phyloP scores from a whole-genome alignment of 169 alveolate genomes.

The Amoebophrya sp. region DNA sequence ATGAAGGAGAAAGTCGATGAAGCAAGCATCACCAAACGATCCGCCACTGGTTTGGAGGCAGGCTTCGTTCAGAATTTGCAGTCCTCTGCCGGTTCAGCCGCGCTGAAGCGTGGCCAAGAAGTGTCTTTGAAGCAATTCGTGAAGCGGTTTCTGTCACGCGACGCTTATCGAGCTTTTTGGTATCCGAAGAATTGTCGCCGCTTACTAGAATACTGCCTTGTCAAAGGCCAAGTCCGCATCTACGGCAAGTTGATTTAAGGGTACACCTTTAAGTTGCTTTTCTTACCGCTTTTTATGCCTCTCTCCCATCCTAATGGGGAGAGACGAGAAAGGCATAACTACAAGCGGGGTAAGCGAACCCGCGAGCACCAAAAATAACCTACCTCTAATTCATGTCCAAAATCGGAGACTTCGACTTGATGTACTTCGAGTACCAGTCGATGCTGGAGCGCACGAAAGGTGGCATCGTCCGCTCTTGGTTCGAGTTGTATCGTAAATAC shows the following conservation, averaged over 20 bases:
- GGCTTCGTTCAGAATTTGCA: no score
- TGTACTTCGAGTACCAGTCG: not conserved
- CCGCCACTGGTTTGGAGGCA: no score
- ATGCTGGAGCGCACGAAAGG: slow-evolving; percentile 5
- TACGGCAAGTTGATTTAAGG: no score
- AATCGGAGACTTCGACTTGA: not conserved
- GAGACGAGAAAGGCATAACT: no score
- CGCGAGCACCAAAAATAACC: no score
- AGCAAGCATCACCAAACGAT: no score
- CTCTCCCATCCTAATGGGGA: no score
- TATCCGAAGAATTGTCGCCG: not conserved
- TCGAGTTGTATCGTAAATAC: not conserved
- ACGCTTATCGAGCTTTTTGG: not conserved
- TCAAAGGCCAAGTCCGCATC: not conserved
- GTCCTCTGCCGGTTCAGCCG: no score
- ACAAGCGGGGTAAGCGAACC: no score
- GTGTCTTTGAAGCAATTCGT: not conserved
- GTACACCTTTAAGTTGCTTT: no score
- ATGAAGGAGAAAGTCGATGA: not conserved
- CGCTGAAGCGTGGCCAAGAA: no score
- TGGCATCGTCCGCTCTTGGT: not conserved
- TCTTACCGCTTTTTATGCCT: no score
- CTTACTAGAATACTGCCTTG: not conserved
- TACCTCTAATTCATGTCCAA: not conserved
- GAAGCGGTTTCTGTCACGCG: not conserved